Percentiles rank a stretch among this genome's conserved stretches.
Evolutionary conservation across 1,139 yeast genomes (phyloP).

Genomic region (Sugiyamaella xylanicola): DNA sequence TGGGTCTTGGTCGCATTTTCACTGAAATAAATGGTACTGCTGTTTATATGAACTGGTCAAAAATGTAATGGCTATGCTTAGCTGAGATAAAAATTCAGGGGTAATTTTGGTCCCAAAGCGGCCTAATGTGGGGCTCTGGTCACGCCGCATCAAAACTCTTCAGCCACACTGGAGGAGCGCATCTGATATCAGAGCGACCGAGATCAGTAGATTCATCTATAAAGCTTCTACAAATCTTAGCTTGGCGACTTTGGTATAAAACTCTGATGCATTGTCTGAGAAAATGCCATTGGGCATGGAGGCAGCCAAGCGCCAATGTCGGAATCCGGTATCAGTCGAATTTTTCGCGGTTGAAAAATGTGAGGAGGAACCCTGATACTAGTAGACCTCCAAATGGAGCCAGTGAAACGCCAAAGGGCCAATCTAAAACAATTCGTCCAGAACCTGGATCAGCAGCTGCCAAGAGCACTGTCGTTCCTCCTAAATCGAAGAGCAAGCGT

Average conservation of each 20-base stretch:
- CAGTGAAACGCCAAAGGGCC: neutral
- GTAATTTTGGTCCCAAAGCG: conserved; percentile 1
- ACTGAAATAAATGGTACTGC: neutral
- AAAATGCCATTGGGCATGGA: neutral
- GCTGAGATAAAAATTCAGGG: conserved; percentile 14
- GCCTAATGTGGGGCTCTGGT: conserved; percentile 1
- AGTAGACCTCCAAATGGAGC: neutral
- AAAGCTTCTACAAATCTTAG: neutral
- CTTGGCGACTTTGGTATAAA: neutral
- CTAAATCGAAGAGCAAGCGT: conserved; percentile 7
- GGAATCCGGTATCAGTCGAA: conserved; percentile 1
- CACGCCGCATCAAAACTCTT: neutral
- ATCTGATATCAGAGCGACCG: too few species aligned
- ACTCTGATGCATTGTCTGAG: conserved; percentile 1
- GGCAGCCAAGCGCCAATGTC: neutral
- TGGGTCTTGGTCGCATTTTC: conserved; percentile 3
- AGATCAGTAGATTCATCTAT: too few species aligned
- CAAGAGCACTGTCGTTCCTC: neutral
- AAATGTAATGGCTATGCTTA: too few species aligned
- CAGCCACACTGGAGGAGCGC: neutral
- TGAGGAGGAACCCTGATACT: neutral
- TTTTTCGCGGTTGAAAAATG: conserved; percentile 7
- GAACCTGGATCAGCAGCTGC: neutral
- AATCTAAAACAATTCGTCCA: conserved; percentile 4
- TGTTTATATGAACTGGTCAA: conserved; percentile 9